Evolutionary conservation across 805 yeast species (phyloP), one percentile per base, ranked within the genome.

Genomic region (Zygosaccharomyces bailii): DNA sequence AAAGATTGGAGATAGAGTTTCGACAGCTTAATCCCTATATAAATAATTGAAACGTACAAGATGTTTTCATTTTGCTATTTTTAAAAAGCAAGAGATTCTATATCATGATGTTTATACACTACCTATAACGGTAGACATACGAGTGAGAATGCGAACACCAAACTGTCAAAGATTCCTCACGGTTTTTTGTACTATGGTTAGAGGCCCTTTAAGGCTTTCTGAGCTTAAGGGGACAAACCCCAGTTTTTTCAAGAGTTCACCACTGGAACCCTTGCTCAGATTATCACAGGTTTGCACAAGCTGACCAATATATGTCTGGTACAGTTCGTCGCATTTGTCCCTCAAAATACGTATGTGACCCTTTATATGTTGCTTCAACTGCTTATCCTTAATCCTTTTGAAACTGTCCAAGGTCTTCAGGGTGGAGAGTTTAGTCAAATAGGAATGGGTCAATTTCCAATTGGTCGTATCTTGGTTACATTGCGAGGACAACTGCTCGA

Each of bases 331-430:
- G 41, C 63, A 59, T 6, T 31, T 16, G 3, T 50, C 57, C 35
- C 66, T 55, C 23, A 57, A 32, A 5, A 39, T 38, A 10, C 38
- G 48, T 11, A 60, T 42, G 19, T 47, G 42, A 8, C 27, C 7
- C 38, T 57, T 61, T 2, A 61, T 52, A n/a, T 31, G 13, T 9
- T 38, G 23, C 31, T 54, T 59, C 8, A 43, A 31, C 5, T 48
- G 34, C 23, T 40, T 45, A 34, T 59, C 59, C 31, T 55, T 54
- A 11, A 62, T 51, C 37, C 60, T 53, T 34, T 61, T 59, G 42
- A 56, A 41, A 10, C 46, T 52, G 34, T 56, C 64, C 20, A 63
- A 40, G 1, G 65, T 61, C 41, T 62, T 63, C 29, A 61, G 48
- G 1, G 66, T 60, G 13, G 54, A 44, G 10, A 63, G 34, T 24